Evolutionary conservation across 2,329 filamentous ascomycete genomes (phyloP).

Genomic region (Trichoderma atroviride): DNA sequence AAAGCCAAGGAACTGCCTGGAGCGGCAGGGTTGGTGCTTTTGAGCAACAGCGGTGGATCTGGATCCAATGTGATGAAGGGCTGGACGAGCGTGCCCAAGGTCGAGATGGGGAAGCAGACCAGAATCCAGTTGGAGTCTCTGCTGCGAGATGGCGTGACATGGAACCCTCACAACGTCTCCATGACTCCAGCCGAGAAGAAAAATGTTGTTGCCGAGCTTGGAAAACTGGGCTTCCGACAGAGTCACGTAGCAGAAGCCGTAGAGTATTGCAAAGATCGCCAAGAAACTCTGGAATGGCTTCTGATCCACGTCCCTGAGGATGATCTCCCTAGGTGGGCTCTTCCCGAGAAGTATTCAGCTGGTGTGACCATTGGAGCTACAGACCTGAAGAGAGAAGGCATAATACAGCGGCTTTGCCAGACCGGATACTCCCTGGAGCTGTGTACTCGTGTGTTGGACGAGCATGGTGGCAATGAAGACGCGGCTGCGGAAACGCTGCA

Average conservation of each 20-base stretch:
- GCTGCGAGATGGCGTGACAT: slow-evolving; percentile 75
- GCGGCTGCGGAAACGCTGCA: slow-evolving; percentile 81
- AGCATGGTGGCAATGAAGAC: slow-evolving; percentile 70
- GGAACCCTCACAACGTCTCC: slow-evolving; percentile 79
- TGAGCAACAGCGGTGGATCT: slow-evolving; percentile 46
- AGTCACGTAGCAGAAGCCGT: slow-evolving; percentile 90
- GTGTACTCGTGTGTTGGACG: slow-evolving; percentile 76
- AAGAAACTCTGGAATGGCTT: slow-evolving; percentile 94
- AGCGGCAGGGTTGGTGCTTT: slow-evolving; percentile 57
- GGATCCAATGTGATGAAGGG: slow-evolving; percentile 63
- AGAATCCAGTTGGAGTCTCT: slow-evolving; percentile 78
- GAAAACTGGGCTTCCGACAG: slow-evolving; percentile 79
- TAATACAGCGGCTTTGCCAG: slow-evolving; percentile 77
- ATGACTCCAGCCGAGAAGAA: slow-evolving; percentile 62
- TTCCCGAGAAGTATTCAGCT: slow-evolving; percentile 89
- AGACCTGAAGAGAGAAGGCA: slow-evolving; percentile 78
- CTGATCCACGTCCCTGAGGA: slow-evolving; percentile 97
- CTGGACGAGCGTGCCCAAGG: slow-evolving; percentile 83
- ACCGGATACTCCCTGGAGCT: slow-evolving; percentile 86
- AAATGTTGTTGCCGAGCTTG: slow-evolving; percentile 71
- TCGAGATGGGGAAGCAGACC: slow-evolving; percentile 87
- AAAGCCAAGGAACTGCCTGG: slow-evolving; percentile 67
- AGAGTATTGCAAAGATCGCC: slow-evolving; percentile 83
- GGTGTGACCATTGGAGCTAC: slow-evolving; percentile 84
- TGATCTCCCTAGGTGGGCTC: slow-evolving; percentile 87